A percentile compares a stretch with the other conserved stretches of the same genome.
Evolutionary conservation across 1,139 yeast species (phyloP).

Genomic region (Yamadazyma triangularis): DNA sequence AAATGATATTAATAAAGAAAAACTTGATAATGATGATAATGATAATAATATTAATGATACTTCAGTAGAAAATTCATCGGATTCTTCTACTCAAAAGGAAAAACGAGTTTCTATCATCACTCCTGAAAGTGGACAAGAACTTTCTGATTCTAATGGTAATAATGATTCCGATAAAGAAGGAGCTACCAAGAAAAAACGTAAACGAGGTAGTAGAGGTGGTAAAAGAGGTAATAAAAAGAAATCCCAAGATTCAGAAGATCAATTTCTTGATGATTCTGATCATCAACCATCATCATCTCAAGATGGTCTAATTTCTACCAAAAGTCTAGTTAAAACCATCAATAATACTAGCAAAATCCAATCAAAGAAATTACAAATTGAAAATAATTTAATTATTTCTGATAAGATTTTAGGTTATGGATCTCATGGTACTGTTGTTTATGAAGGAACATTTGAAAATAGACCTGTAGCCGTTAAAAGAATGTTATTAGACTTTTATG

Average conservation of each 20-base stretch:
- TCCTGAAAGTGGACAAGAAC: background rate
- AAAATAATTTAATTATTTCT: slow-evolving; percentile 59
- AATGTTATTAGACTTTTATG: slow-evolving; percentile 89
- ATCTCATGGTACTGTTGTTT: slow-evolving; percentile 94
- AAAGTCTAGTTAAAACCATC: slow-evolving; percentile 23
- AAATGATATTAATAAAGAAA: background rate
- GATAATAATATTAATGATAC: background rate
- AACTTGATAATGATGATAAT: background rate
- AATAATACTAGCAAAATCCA: slow-evolving; percentile 14
- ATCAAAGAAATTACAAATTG: slow-evolving; percentile 35
- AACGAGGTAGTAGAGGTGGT: slow-evolving; percentile 87
- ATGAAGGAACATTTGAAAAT: slow-evolving; percentile 82
- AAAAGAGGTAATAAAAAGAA: slow-evolving; percentile 44
- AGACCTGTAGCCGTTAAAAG: slow-evolving; percentile 95
- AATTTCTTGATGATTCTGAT: background rate
- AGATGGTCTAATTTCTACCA: slow-evolving; percentile 20
- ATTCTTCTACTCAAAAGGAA: background rate
- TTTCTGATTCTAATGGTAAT: background rate
- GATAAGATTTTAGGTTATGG: slow-evolving; percentile 87
- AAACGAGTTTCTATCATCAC: background rate
- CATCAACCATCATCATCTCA: slow-evolving; percentile 1
- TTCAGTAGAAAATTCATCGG: background rate
- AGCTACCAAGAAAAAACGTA: slow-evolving; percentile 47
- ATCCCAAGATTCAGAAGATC: slow-evolving; percentile 14
- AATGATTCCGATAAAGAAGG: slow-evolving; percentile 6